phyloP scores from a whole-genome alignment of 352 stramenopile species.

The Phytophthora tubulina region DNA sequence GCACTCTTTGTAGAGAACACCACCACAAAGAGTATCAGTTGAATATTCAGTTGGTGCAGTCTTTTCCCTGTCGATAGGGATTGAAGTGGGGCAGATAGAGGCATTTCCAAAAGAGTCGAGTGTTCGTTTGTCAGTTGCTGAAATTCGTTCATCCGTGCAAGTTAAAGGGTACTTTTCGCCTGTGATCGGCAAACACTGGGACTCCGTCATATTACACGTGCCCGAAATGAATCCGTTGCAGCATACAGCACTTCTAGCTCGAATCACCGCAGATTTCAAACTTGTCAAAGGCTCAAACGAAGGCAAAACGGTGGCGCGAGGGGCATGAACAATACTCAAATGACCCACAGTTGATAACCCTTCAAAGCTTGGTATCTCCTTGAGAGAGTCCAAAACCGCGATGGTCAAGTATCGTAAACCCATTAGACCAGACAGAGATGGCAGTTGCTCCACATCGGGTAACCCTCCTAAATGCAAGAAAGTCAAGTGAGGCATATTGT shows the following conservation, averaged over 20 bases:
- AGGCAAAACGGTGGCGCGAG: constrained; percentile 21
- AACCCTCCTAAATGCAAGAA: constrained; percentile 50
- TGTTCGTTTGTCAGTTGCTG: constrained; percentile 9
- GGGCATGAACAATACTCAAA: constrained; percentile 34
- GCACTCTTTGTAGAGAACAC: constrained; percentile 47
- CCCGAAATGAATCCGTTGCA: constrained; percentile 48
- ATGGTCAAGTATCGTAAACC: constrained; percentile 50
- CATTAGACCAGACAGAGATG: constrained; percentile 42
- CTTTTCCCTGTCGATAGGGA: constrained; percentile 11
- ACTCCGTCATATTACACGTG: constrained; percentile 37
- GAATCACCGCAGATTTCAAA: constrained; percentile 31
- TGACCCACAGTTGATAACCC: constrained; percentile 27
- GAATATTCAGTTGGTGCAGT: constrained; percentile 35
- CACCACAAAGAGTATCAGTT: constrained; percentile 41
- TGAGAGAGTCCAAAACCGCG: constrained; percentile 21
- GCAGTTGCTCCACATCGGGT: constrained; percentile 35
- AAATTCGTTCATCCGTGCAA: constrained; percentile 34
- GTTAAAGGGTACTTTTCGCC: constrained; percentile 33
- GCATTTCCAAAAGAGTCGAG: constrained; percentile 5
- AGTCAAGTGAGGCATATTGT: constrained; percentile 42
- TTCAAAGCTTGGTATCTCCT: constrained; percentile 40
- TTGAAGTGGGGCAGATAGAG: constrained; percentile 17
- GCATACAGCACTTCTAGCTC: constrained; percentile 37
- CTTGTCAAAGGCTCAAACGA: constrained; percentile 28
- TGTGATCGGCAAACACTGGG: constrained; percentile 34